Percentiles rank a stretch among this genome's conserved stretches.
phyloP scores from a whole-genome alignment of 2,329 filamentous ascomycete species.

The Huntiella savannae region DNA sequence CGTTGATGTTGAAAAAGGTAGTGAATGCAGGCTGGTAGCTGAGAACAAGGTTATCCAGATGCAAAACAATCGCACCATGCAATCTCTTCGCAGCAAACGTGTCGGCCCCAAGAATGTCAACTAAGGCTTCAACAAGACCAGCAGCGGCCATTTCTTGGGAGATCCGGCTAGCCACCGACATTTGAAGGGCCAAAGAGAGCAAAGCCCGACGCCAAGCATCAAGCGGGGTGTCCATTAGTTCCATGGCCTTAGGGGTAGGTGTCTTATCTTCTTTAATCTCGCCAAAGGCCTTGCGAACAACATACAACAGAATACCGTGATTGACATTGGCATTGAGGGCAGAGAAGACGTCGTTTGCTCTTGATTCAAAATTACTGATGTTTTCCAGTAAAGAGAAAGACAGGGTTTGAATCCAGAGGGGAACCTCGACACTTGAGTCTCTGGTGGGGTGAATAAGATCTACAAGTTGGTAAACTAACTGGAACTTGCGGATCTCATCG shows the following conservation, averaged over 20 bases:
- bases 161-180: conserved; percentile 28
- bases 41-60: conserved; percentile 77
- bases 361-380: conserved; percentile 59
- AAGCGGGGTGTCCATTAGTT: conserved; percentile 23
- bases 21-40: conserved; percentile 70
- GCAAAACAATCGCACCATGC: conserved; percentile 66
- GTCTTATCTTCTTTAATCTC: conserved; percentile 45
- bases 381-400: conserved; percentile 68
- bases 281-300: conserved; percentile 75
- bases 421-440: conserved; percentile 43
- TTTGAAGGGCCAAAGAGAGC: conserved; percentile 68
- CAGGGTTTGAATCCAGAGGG: conserved; percentile 61
- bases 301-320: conserved; percentile 83
- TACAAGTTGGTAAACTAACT: conserved; percentile 79
- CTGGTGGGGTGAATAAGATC: conserved; percentile 75
- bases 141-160: conserved; percentile 73
- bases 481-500: conserved; percentile 73
- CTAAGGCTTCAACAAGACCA: conserved; percentile 73
- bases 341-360: conserved; percentile 63
- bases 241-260: conserved; percentile 1
- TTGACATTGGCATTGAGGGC: conserved; percentile 93
- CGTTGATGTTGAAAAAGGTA: conserved; percentile 61
- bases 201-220: conserved; percentile 84
- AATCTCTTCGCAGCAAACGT: conserved; percentile 67
- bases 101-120: conserved; percentile 71